Evolutionary conservation across 106 monocot genomes (phyloP), one percentile per base, ranked within the genome.

Genomic region (Dioscorea alata): DNA sequence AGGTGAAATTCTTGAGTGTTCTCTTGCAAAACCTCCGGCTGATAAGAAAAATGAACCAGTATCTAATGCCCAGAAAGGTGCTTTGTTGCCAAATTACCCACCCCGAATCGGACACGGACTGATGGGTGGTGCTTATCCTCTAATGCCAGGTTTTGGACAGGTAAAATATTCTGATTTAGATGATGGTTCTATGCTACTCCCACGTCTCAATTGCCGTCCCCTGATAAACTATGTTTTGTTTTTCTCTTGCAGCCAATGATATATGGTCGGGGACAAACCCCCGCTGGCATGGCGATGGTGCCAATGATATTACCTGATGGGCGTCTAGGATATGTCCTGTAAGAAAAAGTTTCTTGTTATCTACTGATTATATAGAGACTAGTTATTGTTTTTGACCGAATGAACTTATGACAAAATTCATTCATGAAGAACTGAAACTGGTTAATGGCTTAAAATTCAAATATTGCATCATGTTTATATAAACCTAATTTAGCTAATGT

Each of bases 1-100:
- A 97, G 97, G 97, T 60, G 83, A 93, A 67, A 72, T 90, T 61
- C 78, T 99, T 32, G 90, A 93, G 35, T 93, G 93, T 74, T 99
- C 99, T 13, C 85, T 99, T 60, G 99, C 99, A 64, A 99, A 99
- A 34, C 99, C 99, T 31, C 99, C 86, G 16, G 64, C 86, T 48
- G 94, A 94, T n/a, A 99, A 92, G 70, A 85, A 82, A 76, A 65
- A 24, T 48, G 79, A 80, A 13, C 22, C 74, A 10, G 78, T 49
- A 14, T 42, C 78, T 28, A 73, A 53, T 70, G 22, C 70, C 34
- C 74, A 79, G 13, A 90, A 87, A 68, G 76, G 76, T 63, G 49
- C 74, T 35, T 62, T 89, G 53, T 74, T 90, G 8, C 85, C 89
- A 16, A 75, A 72, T 69, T 84, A 84, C 71, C 73, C 82, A 7